Base-by-base conservation (phyloP, 169 alveolate genomes). In the Eimeria brunetti region DNA sequence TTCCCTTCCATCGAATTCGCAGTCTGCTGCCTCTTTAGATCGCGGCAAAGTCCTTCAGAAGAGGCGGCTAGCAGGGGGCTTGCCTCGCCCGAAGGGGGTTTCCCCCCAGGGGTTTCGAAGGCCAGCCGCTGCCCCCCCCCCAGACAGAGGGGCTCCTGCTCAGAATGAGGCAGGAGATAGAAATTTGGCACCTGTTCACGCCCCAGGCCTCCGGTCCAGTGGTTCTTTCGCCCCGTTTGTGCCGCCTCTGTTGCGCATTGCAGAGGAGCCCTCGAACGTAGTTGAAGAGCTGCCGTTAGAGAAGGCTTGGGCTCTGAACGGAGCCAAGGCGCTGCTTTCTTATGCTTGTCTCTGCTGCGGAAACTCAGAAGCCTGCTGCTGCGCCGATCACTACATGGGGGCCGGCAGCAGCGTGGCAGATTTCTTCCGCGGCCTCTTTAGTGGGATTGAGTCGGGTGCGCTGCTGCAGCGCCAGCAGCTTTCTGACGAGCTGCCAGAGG, bases 51-150 rank as follows among this genome's bases (percentile, higher is more conserved):
- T 18, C 33, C 81, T 46, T 22, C 83, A 49, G n/a, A 86, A 64
- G 83, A 62, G 93, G 30, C 93, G 93, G 22, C 83, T 86, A 2
- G 83, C 93, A 24, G 93, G 93, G 60, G 93, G 93, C 0, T 60
- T 86, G n/a, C 75, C 56, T 41, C 93, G 93, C 11, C 93, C 83
- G 14, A 64, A 49, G 41, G 93, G 93, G n/a, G 30, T 64, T 27
- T 46, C 83, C 33, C 83, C 64, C 18, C 80, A 46, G 9, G 80
- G 67, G 8, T 75, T 49, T 46, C 41, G 53, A 6, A 62, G 75
- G 78, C 93, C 53, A 4, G 62, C 80, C 24, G 69, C 60, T 11
- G 81, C 36, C 18, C 67, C 62, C 12, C 14, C 41, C 41, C 62
- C n/a, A 64, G 20, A 62, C 22, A 24, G 46, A 14, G 64, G 49